These are phyloP conservation scores for Madurella mycetomatis DNA, from an alignment of 2,329 filamentous ascomycete species.

Conservation along the genomic window DNA sequence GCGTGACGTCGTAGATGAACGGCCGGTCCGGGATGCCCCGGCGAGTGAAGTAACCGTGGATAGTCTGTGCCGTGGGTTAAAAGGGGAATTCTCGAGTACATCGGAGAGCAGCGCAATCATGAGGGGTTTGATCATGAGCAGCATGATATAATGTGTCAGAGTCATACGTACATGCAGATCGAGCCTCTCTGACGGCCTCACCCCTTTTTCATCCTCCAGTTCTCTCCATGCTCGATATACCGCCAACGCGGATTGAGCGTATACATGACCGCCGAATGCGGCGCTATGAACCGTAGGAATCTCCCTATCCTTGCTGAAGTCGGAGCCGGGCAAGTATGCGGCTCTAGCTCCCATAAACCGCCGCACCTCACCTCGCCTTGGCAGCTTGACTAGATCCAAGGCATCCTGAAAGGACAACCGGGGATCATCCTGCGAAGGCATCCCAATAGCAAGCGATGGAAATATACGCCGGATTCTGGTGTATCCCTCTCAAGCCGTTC, in stretches of 20 bases:
- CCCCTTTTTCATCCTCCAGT: constrained; percentile 24
- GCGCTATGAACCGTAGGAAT: constrained; percentile 17
- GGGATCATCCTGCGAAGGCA: constrained; percentile 11
- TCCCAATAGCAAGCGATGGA: background rate
- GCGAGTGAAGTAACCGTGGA: constrained; percentile 53
- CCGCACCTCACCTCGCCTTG: constrained; percentile 22
- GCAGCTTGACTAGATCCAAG: constrained; percentile 32
- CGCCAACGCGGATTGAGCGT: constrained; percentile 38
- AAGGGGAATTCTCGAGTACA: background rate
- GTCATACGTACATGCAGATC: constrained; percentile 39
- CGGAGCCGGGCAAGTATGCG: constrained; percentile 32
- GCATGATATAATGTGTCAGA: background rate
- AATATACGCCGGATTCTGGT: too few relatives aligned
- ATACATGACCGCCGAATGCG: constrained; percentile 43
- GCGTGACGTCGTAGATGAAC: constrained; percentile 48
- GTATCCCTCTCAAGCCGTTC: too few relatives aligned
- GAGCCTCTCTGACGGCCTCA: constrained; percentile 21
- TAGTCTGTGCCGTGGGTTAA: constrained; percentile 37
- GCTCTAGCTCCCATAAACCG: constrained; percentile 35
- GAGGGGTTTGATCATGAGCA: background rate
- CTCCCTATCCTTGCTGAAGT: constrained; percentile 22
- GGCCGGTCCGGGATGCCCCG: constrained; percentile 45
- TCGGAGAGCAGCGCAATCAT: background rate
- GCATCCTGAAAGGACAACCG: constrained; percentile 36
- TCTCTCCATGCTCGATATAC: constrained; percentile 34